Base-by-base conservation (phyloP, 2,329 filamentous ascomycete genomes). In the Cyphellophora attinorum region DNA sequence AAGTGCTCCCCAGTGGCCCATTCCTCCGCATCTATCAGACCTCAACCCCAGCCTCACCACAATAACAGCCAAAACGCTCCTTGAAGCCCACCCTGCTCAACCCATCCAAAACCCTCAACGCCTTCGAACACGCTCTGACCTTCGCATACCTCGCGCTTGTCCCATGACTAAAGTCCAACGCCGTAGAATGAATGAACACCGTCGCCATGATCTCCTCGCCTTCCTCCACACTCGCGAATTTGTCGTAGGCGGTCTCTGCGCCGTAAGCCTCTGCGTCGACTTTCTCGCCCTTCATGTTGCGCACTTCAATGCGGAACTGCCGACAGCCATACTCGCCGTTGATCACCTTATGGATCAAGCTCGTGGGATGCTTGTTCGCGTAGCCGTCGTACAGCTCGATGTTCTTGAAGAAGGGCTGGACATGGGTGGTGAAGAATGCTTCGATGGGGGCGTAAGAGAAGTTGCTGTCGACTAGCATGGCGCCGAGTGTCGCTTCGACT, bases 331-430 rank as follows among this genome's bases (percentile, higher is more conserved):
- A 78, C 8, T 74, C 67, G 8, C 68, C 64, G 6, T 72, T 64
- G 40, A 95, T 64, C 40, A 74, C 65, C 29, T 75, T 74, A 27
- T 74, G 65, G 1, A 94, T 67, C 27, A 74, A 74, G 0, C 83
- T 93, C 3, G 83, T 80, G 0, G 89, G 89, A 47, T 96, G 88
- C 19, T 82, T 82, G 49, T 81, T 85, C 2, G 85, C 86, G 55
- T 84, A 95, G 0, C 74, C 75, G 55, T 96, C 86, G 56, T 94
- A 95, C 25, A 91, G 70, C 3, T 68, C 64, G 78, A 96, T 94
- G 56, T 95, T 81, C 33, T 72, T 66, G 54, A 96, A 96, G 60
- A 78, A 94, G 3, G 76, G 78, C 37, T 71, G 69, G 36, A 96
- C 72, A 44, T 88, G 76, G 11, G 50, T 54, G n/a, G 74, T 59